Conservation (phyloP, 495 filamentous ascomycete genomes). For the Opeltia flavorubescens region DNA sequence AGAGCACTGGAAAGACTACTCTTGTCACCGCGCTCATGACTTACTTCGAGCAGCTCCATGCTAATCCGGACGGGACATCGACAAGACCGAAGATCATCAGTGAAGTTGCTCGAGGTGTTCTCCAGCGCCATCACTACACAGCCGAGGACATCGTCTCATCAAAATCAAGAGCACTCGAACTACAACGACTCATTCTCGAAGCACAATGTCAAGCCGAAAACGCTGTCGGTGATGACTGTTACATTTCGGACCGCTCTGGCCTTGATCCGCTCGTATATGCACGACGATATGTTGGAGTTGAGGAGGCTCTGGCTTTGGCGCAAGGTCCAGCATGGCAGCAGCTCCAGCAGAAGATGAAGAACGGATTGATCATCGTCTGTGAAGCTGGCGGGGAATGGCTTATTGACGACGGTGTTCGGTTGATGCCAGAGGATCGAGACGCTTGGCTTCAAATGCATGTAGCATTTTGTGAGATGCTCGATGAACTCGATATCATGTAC, state of each 20-base stretch:
- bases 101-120: conserved; percentile 32
- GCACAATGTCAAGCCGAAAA: conserved; percentile 29
- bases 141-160: conserved; percentile 24
- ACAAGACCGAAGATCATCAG: conserved; percentile 20
- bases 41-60: conserved; percentile 15
- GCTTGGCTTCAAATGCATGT: conserved; percentile 28
- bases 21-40: conserved; percentile 24
- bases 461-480: conserved; percentile 15
- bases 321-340: conserved; percentile 20
- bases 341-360: conserved; percentile 23
- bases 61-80: background rate
- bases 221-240: conserved; percentile 19
- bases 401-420: conserved; percentile 32
- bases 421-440: conserved; percentile 29
- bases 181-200: conserved; percentile 32
- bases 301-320: conserved; percentile 17
- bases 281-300: conserved; percentile 22
- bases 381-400: conserved; percentile 29
- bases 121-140: conserved; percentile 25
- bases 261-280: conserved; percentile 36
- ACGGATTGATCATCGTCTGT: conserved; percentile 29
- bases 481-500: conserved; percentile 11
- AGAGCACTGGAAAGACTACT: conserved; percentile 38
- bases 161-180: conserved; percentile 17
- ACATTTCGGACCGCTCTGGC: conserved; percentile 37